These are phyloP conservation scores for Argentina anserina DNA, from an alignment of 306 rosid genomes.

Conservation along the genomic window DNA sequence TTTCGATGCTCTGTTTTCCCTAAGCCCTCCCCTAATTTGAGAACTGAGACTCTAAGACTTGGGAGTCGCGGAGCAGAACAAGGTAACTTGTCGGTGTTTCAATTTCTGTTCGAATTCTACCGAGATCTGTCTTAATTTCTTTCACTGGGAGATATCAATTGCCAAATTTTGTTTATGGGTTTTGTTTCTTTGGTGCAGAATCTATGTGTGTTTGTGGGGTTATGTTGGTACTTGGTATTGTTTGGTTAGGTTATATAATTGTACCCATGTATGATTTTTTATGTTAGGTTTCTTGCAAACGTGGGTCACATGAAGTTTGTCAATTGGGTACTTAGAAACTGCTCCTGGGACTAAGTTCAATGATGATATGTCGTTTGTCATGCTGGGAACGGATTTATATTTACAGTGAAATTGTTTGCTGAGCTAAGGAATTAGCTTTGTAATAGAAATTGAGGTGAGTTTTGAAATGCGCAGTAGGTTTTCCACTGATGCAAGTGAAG, in stretches of 20 bases:
- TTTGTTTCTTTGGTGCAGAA: not conserved
- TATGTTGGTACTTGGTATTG: not conserved
- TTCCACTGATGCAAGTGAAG: not conserved
- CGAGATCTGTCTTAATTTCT: conserved; percentile 3
- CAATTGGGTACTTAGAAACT: not conserved
- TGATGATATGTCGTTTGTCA: not conserved
- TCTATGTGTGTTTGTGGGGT: not conserved
- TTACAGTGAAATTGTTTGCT: not conserved
- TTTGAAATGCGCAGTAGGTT: not conserved
- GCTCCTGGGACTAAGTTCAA: not conserved
- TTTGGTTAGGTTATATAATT: not conserved
- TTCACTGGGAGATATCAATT: not conserved
- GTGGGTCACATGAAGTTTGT: not conserved
- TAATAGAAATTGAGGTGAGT: not conserved
- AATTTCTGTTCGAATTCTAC: not conserved
- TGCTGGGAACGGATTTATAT: not conserved
- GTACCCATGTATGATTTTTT: not conserved
- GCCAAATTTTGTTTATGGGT: not conserved
- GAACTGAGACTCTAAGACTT: not conserved
- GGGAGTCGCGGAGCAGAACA: conserved; percentile 2
- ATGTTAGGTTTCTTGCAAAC: not conserved
- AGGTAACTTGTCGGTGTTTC: not conserved
- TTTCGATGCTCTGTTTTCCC: conserved; percentile 8
- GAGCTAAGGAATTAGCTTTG: not conserved
- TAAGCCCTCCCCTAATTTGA: too few relatives aligned